These are phyloP conservation scores for Penicillium arizonense DNA, from an alignment of 495 filamentous ascomycete species.

Conservation along the genomic window DNA sequence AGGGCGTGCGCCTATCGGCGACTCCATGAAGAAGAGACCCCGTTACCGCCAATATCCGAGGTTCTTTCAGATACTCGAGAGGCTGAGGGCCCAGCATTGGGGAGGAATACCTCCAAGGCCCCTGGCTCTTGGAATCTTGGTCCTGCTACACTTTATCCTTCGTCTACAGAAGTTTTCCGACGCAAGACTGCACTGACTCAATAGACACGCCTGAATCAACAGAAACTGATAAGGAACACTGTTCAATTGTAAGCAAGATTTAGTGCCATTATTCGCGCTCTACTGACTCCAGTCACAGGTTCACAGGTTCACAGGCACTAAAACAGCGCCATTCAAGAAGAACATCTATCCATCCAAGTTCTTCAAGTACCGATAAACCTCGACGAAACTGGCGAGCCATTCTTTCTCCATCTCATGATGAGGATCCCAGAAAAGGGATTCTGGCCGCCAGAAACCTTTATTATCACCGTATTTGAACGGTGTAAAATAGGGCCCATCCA, in stretches of 20 bases:
- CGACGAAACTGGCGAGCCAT: slow-evolving; percentile 14
- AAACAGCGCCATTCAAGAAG: background rate
- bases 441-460: background rate
- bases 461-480: background rate
- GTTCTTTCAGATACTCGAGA: background rate
- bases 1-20: slow-evolving; percentile 32
- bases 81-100: background rate
- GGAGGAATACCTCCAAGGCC: background rate
- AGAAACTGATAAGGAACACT: background rate
- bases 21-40: slow-evolving; percentile 5
- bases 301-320: background rate
- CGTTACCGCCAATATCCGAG: background rate
- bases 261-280: background rate
- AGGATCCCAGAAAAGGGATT: background rate
- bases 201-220: background rate
- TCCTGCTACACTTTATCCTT: slow-evolving; percentile 2
- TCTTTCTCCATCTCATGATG: slow-evolving; percentile 9
- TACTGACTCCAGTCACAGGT: background rate
- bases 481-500: slow-evolving; percentile 10
- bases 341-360: background rate
- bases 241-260: background rate
- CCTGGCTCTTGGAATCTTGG: slow-evolving; percentile 3
- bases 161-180: background rate
- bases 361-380: slow-evolving; percentile 6
- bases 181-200: background rate